phyloP scores from a whole-genome alignment of 345 rosid genomes.

The Stellera chamaejasme region DNA sequence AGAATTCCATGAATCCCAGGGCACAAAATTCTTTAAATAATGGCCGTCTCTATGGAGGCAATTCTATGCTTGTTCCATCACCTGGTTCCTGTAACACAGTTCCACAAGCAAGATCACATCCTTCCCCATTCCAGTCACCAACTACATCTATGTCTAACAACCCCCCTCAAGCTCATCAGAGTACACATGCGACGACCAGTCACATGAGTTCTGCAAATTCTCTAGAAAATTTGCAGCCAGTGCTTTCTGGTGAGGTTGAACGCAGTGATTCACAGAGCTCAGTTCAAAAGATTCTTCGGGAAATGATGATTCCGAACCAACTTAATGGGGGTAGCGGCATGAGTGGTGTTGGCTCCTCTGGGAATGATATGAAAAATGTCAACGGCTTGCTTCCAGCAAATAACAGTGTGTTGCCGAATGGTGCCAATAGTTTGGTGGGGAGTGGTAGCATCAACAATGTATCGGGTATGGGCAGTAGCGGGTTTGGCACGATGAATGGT shows the following conservation, averaged over 20 bases:
- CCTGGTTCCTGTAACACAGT: conserved; percentile 73
- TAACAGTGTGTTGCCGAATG: conserved; percentile 35
- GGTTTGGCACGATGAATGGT: conserved; percentile 41
- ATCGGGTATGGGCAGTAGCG: conserved; percentile 33
- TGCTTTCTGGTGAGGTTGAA: conserved; percentile 48
- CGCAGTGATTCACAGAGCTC: conserved; percentile 64
- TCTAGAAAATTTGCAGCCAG: conserved; percentile 47
- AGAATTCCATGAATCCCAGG: conserved; percentile 80
- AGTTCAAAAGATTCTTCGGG: conserved; percentile 82
- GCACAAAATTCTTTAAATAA: conserved; percentile 69
- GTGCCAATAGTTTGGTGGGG: conserved; percentile 39
- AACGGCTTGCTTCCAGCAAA: conserved; percentile 42
- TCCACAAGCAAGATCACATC: conserved; percentile 52
- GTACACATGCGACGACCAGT: conserved; percentile 39
- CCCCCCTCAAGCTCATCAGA: conserved; percentile 44
- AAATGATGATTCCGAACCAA: conserved; percentile 64
- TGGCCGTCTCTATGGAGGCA: conserved; percentile 75
- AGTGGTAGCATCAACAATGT: conserved; percentile 38
- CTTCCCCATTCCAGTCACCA: conserved; percentile 69
- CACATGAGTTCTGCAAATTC: conserved; percentile 54
- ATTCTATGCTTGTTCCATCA: conserved; percentile 62
- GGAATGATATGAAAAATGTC: conserved; percentile 44
- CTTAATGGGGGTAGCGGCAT: conserved; percentile 40
- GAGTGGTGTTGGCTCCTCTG: conserved; percentile 48
- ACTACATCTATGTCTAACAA: conserved; percentile 52